Conservation (phyloP, 2,329 filamentous ascomycete species). For the Cytospora piceicola region DNA sequence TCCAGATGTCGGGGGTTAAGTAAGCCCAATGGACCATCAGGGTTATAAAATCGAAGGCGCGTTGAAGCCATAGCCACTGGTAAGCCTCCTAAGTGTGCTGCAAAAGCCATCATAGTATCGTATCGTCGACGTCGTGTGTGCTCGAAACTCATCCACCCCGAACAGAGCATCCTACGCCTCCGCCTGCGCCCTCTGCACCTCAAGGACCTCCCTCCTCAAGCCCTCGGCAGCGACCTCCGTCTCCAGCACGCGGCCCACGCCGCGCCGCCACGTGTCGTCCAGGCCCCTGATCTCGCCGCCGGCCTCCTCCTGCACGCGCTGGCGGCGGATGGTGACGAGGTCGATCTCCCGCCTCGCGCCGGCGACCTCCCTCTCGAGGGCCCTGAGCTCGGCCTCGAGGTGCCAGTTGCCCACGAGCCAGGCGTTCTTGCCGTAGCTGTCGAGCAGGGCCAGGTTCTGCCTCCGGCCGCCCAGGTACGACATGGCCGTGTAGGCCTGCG, state of each 20-base stretch:
- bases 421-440: slow-evolving; percentile 82
- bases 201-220: slow-evolving; percentile 68
- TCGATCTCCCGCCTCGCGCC: slow-evolving; percentile 71
- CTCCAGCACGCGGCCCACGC: slow-evolving; percentile 80
- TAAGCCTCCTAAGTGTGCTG: neutral
- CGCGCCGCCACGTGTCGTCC: slow-evolving; percentile 78
- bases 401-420: slow-evolving; percentile 88
- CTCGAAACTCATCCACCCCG: neutral
- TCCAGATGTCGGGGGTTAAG: neutral
- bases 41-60: neutral
- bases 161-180: neutral
- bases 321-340: slow-evolving; percentile 70
- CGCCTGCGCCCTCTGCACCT: slow-evolving; percentile 54
- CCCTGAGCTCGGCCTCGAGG: slow-evolving; percentile 71
- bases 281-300: slow-evolving; percentile 70
- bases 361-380: slow-evolving; percentile 75
- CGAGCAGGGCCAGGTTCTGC: slow-evolving; percentile 70
- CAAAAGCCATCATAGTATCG: neutral
- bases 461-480: slow-evolving; percentile 57
- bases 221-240: slow-evolving; percentile 82
- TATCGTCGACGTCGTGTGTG: too few relatives aligned
- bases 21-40: neutral
- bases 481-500: slow-evolving; percentile 53
- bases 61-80: neutral
- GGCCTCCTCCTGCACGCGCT: slow-evolving; percentile 70